Evolutionary conservation across 345 rosid genomes (phyloP), one percentile per base, ranked within the genome.

Genomic region (Mallotus nudiflorus): DNA sequence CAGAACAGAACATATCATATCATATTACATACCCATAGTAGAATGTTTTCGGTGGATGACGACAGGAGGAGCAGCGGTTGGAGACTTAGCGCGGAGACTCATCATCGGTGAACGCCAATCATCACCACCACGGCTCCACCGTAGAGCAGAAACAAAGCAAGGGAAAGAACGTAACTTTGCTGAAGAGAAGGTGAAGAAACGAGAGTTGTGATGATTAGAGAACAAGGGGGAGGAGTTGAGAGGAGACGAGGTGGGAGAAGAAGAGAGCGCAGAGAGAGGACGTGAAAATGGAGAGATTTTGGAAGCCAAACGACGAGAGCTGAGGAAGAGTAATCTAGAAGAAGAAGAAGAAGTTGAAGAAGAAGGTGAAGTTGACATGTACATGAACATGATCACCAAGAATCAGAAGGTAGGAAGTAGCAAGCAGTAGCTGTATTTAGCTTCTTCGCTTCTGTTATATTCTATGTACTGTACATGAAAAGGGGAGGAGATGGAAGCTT

Each of bases 111-210:
- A 84, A 55, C 85, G 80, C 68, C 96, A 87, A 69, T 85, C 87
- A 54, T 82, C 80, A 39, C 93, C 81, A 39, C 93, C 82, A 73
- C 85, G 95, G 77, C 90, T 83, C 95, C 97, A 89, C 37, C 89
- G 87, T 40, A n/a, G n/a, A n/a, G n/a, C n/a, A n/a, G 91, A 82
- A 1, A 75, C 68, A 9, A 81, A 85, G 69, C 66, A 69, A 24
- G 76, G 78, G 20, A 85, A 69, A 5, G 85, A 79, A 33, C 89
- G 83, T 15, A 56, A 72, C 10, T n/a, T n/a, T n/a, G 91, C 84
- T 58, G 89, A 65, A 16, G 83, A 71, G 77, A 74, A 81, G 53
- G 83, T 56, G 24, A 85, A 73, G 62, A 91, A 81, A 69, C 91
- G 87, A 28, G 57, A 44, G 68, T 53, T 20, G 65, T 58, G 27